phyloP scores from a whole-genome alignment of 2,329 filamentous ascomycete genomes.

The Colletotrichum sojae region DNA sequence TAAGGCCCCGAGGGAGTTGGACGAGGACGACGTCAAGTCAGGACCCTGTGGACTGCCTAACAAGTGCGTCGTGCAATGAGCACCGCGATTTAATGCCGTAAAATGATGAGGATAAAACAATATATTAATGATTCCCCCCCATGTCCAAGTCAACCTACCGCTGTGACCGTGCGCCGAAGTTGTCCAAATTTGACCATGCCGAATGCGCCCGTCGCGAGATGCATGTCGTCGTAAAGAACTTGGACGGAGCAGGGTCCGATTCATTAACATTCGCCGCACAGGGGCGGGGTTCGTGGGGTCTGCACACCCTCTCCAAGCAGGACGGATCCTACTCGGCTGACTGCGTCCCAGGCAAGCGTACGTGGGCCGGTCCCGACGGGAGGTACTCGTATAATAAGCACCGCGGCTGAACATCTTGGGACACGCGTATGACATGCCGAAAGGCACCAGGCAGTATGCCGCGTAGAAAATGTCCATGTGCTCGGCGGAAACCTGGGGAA shows the following conservation, averaged over 20 bases:
- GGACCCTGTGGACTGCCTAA: conserved; percentile 83
- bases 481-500: neutral
- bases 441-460: neutral
- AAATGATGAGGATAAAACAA: conserved; percentile 3
- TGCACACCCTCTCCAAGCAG: neutral
- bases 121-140: conserved; percentile 4
- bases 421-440: neutral
- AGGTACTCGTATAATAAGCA: neutral
- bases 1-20: conserved; percentile 49
- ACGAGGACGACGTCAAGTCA: conserved; percentile 58
- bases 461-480: neutral
- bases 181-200: no score
- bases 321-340: neutral
- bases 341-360: neutral
- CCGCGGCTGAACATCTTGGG: no score
- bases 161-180: no score
- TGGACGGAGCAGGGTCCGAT: conserved; percentile 14
- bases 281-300: conserved; percentile 2
- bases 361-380: neutral
- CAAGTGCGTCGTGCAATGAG: conserved; percentile 79
- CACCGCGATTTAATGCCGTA: neutral
- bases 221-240: neutral
- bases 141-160: neutral
- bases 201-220: neutral
- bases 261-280: conserved; percentile 9